Evolutionary conservation across 805 yeast genomes (phyloP), one percentile per base, ranked within the genome.

Genomic region (Phaffomyces opuntiae): DNA sequence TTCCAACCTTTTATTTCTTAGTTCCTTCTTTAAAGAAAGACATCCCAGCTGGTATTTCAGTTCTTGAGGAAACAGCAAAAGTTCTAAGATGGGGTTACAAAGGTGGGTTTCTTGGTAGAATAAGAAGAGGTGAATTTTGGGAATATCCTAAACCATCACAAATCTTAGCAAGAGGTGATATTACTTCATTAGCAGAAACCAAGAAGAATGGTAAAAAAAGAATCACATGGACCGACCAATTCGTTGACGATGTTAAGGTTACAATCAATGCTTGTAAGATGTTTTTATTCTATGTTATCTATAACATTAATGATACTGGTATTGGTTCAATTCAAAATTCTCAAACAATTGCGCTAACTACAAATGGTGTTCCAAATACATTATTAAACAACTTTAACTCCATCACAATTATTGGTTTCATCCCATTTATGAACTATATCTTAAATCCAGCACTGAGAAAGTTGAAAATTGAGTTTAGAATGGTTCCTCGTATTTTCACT

Each of bases 311-410:
- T 46, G 79, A 78, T 67, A 80, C 81, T 63, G 82, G 84, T 54
- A 74, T 82, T 47, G 74, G 86, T 31, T 43, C 49, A 38, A 47
- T 53, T 35, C 49, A 51, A 37, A 53, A 49, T 29, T 53, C 56
- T 3, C 87, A 81, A 60, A 87, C 90, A 34, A 85, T 80, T 46
- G 71, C 75, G 53, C 79, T 83, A 83, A 77, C 81, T 54, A 67
- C 75, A 43, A 87, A 84, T 60, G 84, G 86, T 26, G 71, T 84
- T 53, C 91, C 95, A 51, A 85, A 85, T 59, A 93, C 85, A 70
- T 70, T 84, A 54, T 74, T 84, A 69, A 83, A 80, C 65, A 82
- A 79, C 57, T 75, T 85, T 53, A 83, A 85, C 62, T 83, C 93
- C 24, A 67, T 85, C 52, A 81, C 87, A 33, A 74, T 85, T 53